phyloP scores from a whole-genome alignment of 345 rosid species.

The Excoecaria cochinchinensis region DNA sequence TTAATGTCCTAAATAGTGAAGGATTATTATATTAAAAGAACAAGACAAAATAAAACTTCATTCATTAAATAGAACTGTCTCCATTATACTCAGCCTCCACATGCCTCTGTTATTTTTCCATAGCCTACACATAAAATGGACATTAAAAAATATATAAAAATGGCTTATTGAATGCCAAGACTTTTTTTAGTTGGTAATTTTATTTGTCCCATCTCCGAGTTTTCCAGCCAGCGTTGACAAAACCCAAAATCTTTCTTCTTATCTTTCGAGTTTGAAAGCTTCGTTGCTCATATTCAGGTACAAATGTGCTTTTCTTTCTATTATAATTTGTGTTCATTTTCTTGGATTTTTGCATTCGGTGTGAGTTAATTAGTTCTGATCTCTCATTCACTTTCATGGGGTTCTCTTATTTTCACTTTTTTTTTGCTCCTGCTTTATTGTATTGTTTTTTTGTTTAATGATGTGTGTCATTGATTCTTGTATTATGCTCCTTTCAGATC shows the following conservation, averaged over 20 bases:
- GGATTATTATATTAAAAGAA: too few relatives aligned
- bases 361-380: neutral
- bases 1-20: too few relatives aligned
- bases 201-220: conserved; percentile 10
- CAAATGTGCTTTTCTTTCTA: neutral
- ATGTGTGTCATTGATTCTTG: too few relatives aligned
- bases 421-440: neutral
- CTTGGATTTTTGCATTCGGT: neutral
- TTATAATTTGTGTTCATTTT: neutral
- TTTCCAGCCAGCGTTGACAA: conserved; percentile 14
- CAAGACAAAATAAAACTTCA: too few relatives aligned
- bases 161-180: too few relatives aligned
- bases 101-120: neutral
- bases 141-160: neutral
- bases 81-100: too few relatives aligned
- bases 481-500: conserved; percentile 21
- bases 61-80: too few relatives aligned
- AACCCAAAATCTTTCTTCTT: neutral
- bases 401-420: neutral
- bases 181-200: neutral
- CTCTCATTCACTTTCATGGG: neutral
- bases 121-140: too few relatives aligned
- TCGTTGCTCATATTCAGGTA: conserved; percentile 4
- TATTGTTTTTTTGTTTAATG: neutral
- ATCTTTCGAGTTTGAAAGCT: neutral